phyloP scores from a whole-genome alignment of 345 rosid genomes.

The Eutrema heterophyllum region DNA sequence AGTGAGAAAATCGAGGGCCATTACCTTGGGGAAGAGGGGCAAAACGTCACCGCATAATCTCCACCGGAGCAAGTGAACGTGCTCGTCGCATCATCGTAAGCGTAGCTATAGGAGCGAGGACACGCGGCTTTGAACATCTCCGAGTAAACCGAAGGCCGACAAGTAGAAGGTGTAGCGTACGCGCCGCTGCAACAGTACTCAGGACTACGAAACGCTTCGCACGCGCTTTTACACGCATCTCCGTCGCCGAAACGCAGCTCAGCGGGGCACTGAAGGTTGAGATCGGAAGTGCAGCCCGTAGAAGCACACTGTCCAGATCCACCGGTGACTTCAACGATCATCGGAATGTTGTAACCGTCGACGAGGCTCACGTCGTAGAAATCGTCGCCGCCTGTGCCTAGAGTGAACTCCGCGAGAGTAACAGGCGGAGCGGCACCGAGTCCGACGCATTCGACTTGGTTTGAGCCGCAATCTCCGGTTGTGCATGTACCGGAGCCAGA shows the following conservation, averaged over 20 bases:
- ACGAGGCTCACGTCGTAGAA: constrained; percentile 96
- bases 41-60: constrained; percentile 88
- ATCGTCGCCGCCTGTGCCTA: constrained; percentile 74
- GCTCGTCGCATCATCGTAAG: constrained; percentile 88
- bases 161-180: constrained; percentile 75
- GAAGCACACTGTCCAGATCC: constrained; percentile 75
- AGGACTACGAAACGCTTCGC: constrained; percentile 84
- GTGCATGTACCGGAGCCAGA: constrained; percentile 54
- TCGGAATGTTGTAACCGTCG: constrained; percentile 87
- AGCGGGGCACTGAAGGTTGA: constrained; percentile 73
- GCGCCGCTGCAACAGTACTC: constrained; percentile 98
- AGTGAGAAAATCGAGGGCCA: not conserved
- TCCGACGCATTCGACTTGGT: constrained; percentile 60
- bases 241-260: constrained; percentile 68
- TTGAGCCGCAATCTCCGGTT: constrained; percentile 78
- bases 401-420: constrained; percentile 81
- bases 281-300: constrained; percentile 73
- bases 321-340: constrained; percentile 69
- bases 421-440: constrained; percentile 83
- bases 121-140: constrained; percentile 87
- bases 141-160: constrained; percentile 84
- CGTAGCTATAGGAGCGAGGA: constrained; percentile 90
- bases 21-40: constrained; percentile 90
- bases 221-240: constrained; percentile 87
- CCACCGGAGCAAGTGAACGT: constrained; percentile 90